Percentiles rank a stretch among this genome's conserved stretches.
Evolutionary conservation across 2,329 filamentous ascomycete species (phyloP).

Genomic region (Metarhizium guizhouense): DNA sequence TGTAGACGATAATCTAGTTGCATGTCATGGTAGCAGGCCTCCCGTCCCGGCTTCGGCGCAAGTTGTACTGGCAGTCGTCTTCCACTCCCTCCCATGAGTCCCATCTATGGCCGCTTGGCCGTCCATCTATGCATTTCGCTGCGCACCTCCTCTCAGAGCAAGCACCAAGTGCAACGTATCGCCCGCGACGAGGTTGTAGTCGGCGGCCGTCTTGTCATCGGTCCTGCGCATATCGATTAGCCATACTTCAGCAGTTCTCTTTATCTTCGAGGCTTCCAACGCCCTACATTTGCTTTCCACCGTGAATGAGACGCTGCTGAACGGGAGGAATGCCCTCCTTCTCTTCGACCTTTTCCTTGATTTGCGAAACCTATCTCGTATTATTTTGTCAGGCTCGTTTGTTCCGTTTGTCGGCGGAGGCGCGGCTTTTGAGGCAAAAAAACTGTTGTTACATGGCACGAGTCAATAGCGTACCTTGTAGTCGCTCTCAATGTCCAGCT

Average conservation of each 20-base stretch:
- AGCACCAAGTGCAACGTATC: conserved; percentile 93
- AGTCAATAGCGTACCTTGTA: conserved; percentile 63
- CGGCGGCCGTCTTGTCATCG: conserved; percentile 86
- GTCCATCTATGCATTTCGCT: background rate
- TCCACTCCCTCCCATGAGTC: no score
- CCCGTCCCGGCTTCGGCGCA: background rate
- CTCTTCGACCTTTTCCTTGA: conserved; percentile 99
- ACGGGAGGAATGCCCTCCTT: conserved; percentile 97
- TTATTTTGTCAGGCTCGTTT: background rate
- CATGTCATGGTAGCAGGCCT: background rate
- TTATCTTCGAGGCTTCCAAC: background rate
- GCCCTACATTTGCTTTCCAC: conserved; percentile 94
- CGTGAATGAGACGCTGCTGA: conserved; percentile 91
- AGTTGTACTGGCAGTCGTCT: no score
- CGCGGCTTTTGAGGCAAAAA: no score
- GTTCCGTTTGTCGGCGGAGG: background rate
- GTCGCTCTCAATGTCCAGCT: conserved; percentile 89
- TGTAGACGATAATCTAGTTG: background rate
- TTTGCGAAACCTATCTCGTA: conserved; percentile 65
- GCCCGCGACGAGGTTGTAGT: conserved; percentile 86
- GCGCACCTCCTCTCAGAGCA: conserved; percentile 67
- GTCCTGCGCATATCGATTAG: conserved; percentile 47
- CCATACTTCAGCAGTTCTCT: background rate
- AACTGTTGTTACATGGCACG: background rate
- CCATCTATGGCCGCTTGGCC: background rate